A percentile compares a stretch with the other conserved stretches of the same genome.
These are phyloP conservation scores for Lichtheimia corymbifera DNA, from an alignment of 371 early-diverging fungal genomes.

Conservation along the genomic window DNA sequence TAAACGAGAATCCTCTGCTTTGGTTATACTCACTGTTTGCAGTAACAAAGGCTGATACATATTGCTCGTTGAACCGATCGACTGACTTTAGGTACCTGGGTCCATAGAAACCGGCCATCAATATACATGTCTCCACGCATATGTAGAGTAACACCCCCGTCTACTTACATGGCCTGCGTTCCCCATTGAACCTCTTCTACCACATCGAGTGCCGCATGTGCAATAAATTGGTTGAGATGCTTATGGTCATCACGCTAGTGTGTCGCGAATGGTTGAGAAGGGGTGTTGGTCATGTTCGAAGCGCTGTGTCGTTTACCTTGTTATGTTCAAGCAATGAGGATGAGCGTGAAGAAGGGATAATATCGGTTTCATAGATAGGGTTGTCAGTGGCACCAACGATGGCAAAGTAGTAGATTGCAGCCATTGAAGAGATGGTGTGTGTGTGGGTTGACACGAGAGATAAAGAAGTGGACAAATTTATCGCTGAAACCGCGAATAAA, in stretches of 20 bases:
- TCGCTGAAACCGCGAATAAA: too few species aligned
- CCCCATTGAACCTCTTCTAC: slow-evolving; percentile 92
- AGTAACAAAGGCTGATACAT: slow-evolving; percentile 89
- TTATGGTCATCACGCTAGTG: slow-evolving; percentile 77
- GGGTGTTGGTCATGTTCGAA: slow-evolving; percentile 1
- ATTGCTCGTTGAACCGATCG: slow-evolving; percentile 93
- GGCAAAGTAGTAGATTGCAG: slow-evolving; percentile 82
- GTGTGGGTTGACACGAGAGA: too few species aligned
- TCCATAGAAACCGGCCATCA: too few species aligned
- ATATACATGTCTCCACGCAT: too few species aligned
- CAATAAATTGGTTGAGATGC: slow-evolving; percentile 94
- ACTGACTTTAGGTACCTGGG: slow-evolving; percentile 89
- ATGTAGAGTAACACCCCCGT: too few species aligned
- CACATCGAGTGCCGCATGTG: slow-evolving; percentile 93
- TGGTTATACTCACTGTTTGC: slow-evolving; percentile 68
- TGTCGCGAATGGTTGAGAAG: neutral
- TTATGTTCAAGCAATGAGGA: slow-evolving; percentile 32
- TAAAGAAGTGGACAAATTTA: too few species aligned
- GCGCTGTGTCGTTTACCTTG: slow-evolving; percentile 27
- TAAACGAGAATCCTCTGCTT: neutral
- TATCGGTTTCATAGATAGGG: slow-evolving; percentile 93
- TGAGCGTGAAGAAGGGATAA: slow-evolving; percentile 59
- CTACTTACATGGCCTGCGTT: slow-evolving; percentile 73
- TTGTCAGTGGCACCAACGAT: slow-evolving; percentile 92
- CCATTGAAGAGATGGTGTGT: slow-evolving; percentile 37